Conservation (phyloP, 768 basidiomycete genomes). For the Sporobolomyces pararoseus region DNA sequence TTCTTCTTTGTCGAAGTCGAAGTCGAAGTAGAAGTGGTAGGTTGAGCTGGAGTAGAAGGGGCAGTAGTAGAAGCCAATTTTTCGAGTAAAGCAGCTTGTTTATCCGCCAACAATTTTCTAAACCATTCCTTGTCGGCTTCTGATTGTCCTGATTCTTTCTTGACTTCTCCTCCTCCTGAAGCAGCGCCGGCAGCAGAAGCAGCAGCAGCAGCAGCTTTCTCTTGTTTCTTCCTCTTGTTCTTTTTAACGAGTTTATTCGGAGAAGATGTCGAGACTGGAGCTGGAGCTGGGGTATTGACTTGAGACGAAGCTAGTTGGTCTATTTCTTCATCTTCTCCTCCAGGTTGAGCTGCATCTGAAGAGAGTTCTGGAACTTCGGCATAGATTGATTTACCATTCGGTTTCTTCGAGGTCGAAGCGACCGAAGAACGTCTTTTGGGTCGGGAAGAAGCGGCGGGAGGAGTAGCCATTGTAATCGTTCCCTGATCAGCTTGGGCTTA, state of each 20-base stretch:
- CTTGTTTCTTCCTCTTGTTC: not conserved
- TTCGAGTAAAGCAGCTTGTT: not conserved
- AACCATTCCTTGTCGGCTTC: not conserved
- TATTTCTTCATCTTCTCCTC: not conserved
- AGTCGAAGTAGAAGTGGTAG: not conserved
- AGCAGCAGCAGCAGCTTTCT: not conserved
- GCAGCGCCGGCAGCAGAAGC: too few species aligned
- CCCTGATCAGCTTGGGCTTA: too few species aligned
- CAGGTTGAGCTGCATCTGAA: not conserved
- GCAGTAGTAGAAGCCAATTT: not conserved
- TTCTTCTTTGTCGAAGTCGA: too few species aligned
- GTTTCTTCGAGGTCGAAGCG: not conserved
- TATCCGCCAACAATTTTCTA: not conserved
- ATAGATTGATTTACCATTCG: not conserved
- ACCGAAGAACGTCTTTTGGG: not conserved
- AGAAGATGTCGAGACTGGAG: not conserved
- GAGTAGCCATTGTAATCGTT: not conserved
- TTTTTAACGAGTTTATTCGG: not conserved
- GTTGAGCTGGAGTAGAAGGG: not conserved
- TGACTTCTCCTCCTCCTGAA: too few species aligned
- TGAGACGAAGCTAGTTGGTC: slow-evolving; percentile 19
- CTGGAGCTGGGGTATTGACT: not conserved
- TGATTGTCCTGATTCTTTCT: not conserved
- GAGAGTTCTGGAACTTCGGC: slow-evolving; percentile 3
- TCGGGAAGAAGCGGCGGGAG: not conserved